A percentile compares a stretch with the other conserved stretches of the same genome.
phyloP scores from a whole-genome alignment of 2,329 filamentous ascomycete genomes.

The Verticillium dahliae region DNA sequence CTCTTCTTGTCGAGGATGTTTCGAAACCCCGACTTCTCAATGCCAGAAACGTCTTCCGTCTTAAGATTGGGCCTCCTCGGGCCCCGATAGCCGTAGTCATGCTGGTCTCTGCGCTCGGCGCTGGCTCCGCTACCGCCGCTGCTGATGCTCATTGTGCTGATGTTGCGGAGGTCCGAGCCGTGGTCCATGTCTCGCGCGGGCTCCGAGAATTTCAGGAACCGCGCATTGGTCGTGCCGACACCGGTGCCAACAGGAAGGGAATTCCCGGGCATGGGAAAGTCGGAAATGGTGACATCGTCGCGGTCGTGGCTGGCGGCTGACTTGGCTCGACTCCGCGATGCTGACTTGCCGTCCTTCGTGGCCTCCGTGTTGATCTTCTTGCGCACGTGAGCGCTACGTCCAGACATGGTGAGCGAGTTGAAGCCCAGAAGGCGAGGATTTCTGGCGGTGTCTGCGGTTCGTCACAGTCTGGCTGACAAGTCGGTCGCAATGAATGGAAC shows the following conservation, averaged over 20 bases:
- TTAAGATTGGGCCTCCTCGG: slow-evolving; percentile 35
- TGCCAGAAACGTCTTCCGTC: slow-evolving; percentile 44
- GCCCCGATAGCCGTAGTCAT: slow-evolving; percentile 37
- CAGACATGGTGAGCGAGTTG: slow-evolving; percentile 38
- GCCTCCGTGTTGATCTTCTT: slow-evolving; percentile 49
- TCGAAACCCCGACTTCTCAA: slow-evolving; percentile 48
- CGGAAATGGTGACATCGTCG: slow-evolving; percentile 28
- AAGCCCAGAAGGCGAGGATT: background rate
- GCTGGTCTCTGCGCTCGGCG: slow-evolving; percentile 25
- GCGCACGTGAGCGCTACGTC: slow-evolving; percentile 50
- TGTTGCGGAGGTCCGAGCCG: background rate
- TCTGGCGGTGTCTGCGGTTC: background rate
- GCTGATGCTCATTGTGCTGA: slow-evolving; percentile 21
- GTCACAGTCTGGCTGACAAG: background rate
- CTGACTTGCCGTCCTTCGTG: slow-evolving; percentile 24
- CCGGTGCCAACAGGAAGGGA: slow-evolving; percentile 24
- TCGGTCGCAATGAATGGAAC: background rate
- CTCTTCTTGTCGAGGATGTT: slow-evolving; percentile 48
- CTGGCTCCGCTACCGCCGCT: slow-evolving; percentile 33
- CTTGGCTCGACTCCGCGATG: slow-evolving; percentile 23
- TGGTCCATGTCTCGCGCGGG: slow-evolving; percentile 21
- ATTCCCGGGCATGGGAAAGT: slow-evolving; percentile 28
- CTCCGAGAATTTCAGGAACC: slow-evolving; percentile 39
- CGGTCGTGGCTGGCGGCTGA: slow-evolving; percentile 31
- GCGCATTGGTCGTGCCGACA: slow-evolving; percentile 34